These are phyloP conservation scores for Aspergillus sclerotialis DNA, from an alignment of 2,329 filamentous ascomycete genomes.

Conservation along the genomic window DNA sequence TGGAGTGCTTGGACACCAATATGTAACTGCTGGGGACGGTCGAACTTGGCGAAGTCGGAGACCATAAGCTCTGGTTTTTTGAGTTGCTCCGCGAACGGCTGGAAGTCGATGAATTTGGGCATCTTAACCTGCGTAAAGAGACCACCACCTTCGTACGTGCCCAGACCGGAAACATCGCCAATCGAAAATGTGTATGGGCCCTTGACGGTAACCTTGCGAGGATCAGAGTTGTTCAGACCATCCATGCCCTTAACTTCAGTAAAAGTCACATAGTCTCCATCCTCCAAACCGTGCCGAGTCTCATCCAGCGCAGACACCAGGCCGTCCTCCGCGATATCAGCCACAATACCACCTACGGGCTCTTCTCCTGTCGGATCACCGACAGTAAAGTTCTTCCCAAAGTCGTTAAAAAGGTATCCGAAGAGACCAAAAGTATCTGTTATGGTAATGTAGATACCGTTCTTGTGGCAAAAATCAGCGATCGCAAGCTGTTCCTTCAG, in stretches of 20 bases:
- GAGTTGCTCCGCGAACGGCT: slow-evolving; percentile 67
- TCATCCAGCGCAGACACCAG: slow-evolving; percentile 91
- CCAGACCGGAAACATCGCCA: slow-evolving; percentile 80
- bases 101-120: slow-evolving; percentile 89
- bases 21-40: slow-evolving; percentile 86
- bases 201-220: slow-evolving; percentile 87
- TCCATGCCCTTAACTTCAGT: slow-evolving; percentile 92
- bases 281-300: slow-evolving; percentile 87
- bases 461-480: slow-evolving; percentile 87
- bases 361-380: slow-evolving; percentile 88
- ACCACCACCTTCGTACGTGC: slow-evolving; percentile 80
- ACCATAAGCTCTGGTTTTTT: slow-evolving; percentile 84
- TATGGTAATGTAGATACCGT: slow-evolving; percentile 83
- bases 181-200: slow-evolving; percentile 97
- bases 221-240: slow-evolving; percentile 70
- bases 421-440: slow-evolving; percentile 91
- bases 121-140: slow-evolving; percentile 97
- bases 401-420: slow-evolving; percentile 93
- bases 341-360: slow-evolving; percentile 78
- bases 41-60: slow-evolving; percentile 96
- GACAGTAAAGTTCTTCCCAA: slow-evolving; percentile 87
- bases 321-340: slow-evolving; percentile 81
- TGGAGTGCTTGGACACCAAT: slow-evolving; percentile 89
- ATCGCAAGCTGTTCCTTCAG: slow-evolving; percentile 75
- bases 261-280: slow-evolving; percentile 95